phyloP scores from a whole-genome alignment of 108 stramenopile species.

The Phaeodactylum tricornutum region DNA sequence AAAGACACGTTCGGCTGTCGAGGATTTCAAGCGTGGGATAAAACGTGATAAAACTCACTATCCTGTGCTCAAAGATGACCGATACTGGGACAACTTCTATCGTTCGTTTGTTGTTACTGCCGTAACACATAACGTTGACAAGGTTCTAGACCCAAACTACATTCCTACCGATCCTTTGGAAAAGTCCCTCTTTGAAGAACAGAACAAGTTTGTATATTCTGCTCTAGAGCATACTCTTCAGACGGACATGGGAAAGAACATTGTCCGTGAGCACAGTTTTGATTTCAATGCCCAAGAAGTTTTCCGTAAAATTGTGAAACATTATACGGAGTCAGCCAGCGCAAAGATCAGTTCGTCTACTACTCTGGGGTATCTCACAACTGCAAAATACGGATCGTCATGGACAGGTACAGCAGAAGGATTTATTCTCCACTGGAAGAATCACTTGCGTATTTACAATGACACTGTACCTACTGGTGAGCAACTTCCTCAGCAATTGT shows the following conservation, averaged over 20 bases:
- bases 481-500: too few species aligned
- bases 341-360: too few species aligned
- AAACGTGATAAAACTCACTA: constrained; percentile 12
- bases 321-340: constrained; percentile 4
- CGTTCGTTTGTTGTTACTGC: constrained; percentile 1
- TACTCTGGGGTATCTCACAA: too few species aligned
- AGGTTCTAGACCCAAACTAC: constrained; percentile 9
- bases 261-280: constrained; percentile 6
- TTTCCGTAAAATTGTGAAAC: background rate
- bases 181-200: constrained; percentile 1
- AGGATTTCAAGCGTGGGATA: constrained; percentile 12
- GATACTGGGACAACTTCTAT: constrained; percentile 4
- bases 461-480: too few species aligned
- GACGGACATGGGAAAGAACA: constrained; percentile 3
- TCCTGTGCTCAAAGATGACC: constrained; percentile 11
- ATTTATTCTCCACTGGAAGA: too few species aligned
- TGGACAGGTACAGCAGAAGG: too few species aligned
- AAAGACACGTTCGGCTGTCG: too few species aligned
- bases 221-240: background rate
- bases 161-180: constrained; percentile 1
- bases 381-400: too few species aligned
- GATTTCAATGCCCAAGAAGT: constrained; percentile 10
- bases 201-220: constrained; percentile 3
- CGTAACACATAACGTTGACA: background rate
- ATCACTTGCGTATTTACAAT: too few species aligned